Conservation (phyloP, 2,329 filamentous ascomycete species). For the Bipolaris sorokiniana region DNA sequence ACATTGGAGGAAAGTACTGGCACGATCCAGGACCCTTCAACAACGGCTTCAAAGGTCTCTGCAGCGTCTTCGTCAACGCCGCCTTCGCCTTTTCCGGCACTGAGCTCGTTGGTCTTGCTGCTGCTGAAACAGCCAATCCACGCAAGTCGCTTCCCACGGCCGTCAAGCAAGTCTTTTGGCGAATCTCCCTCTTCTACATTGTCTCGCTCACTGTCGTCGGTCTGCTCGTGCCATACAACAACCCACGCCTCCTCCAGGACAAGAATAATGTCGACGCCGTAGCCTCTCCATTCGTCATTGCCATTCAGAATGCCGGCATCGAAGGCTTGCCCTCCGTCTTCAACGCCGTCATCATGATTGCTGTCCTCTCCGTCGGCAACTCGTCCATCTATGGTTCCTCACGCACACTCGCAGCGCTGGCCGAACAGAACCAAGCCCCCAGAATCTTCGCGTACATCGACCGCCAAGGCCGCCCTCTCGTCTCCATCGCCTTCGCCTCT, state of each 20-base stretch:
- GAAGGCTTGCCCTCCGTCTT: constrained; percentile 82
- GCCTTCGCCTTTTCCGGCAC: constrained; percentile 79
- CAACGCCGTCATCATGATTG: constrained; percentile 93
- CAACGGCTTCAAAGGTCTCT: constrained; percentile 83
- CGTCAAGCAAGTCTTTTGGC: constrained; percentile 95
- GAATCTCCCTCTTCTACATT: constrained; percentile 76
- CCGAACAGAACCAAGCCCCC: constrained; percentile 72
- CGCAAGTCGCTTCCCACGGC: constrained; percentile 86
- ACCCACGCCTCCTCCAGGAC: constrained; percentile 66
- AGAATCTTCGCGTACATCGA: constrained; percentile 66
- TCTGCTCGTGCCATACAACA: constrained; percentile 76
- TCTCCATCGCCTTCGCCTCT: constrained; percentile 60
- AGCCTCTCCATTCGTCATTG: constrained; percentile 91
- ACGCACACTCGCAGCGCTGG: constrained; percentile 85
- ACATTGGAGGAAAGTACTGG: constrained; percentile 84
- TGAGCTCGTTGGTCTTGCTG: constrained; percentile 77
- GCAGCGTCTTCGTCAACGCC: constrained; percentile 76
- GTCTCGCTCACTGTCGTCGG: constrained; percentile 81
- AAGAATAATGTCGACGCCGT: constrained; percentile 68
- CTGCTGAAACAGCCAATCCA: constrained; percentile 79
- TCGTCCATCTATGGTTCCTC: constrained; percentile 91
- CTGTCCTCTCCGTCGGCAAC: constrained; percentile 89
- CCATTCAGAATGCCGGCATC: constrained; percentile 84
- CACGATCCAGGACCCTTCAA: constrained; percentile 80
- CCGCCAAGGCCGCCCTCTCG: constrained; percentile 64